Percentiles rank a stretch among this genome's conserved stretches.
Conservation (phyloP, 2,329 filamentous ascomycete species). For the Hawksworthiomyces lignivorus region DNA sequence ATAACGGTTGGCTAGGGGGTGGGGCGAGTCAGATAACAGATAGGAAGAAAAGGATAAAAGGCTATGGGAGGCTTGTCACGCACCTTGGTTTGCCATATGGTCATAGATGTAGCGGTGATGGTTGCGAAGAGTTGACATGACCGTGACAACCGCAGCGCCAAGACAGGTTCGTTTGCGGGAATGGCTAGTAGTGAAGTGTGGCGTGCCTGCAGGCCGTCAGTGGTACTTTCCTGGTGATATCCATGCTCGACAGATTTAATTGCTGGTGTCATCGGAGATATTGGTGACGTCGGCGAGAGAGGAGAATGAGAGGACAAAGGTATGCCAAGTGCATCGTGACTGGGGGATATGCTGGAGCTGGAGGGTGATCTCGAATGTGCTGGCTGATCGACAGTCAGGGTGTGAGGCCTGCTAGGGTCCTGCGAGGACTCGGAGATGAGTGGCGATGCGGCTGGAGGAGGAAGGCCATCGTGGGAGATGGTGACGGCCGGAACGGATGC, state of each 20-base stretch:
- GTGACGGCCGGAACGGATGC: slow-evolving; percentile 41
- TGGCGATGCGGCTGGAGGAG: slow-evolving; percentile 22
- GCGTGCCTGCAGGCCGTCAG: slow-evolving; percentile 20
- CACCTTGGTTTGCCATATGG: slow-evolving; percentile 96
- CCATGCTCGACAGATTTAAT: slow-evolving; percentile 54
- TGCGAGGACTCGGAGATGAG: not conserved
- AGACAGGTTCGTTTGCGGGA: slow-evolving; percentile 54
- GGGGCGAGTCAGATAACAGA: too few species aligned
- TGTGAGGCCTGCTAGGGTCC: slow-evolving; percentile 19
- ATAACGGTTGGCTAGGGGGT: slow-evolving; percentile 70
- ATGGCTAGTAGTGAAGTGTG: slow-evolving; percentile 20
- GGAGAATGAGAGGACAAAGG: slow-evolving; percentile 26
- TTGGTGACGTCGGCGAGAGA: slow-evolving; percentile 37
- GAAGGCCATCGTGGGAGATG: slow-evolving; percentile 54
- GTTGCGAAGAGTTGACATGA: slow-evolving; percentile 78
- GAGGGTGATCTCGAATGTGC: slow-evolving; percentile 16
- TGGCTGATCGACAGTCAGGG: slow-evolving; percentile 1
- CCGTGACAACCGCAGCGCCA: slow-evolving; percentile 69
- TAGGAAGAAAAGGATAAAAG: slow-evolving; percentile 2
- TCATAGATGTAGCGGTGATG: slow-evolving; percentile 76
- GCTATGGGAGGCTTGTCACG: slow-evolving; percentile 13
- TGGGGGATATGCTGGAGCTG: slow-evolving; percentile 18
- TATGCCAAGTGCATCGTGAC: slow-evolving; percentile 27
- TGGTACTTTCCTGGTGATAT: slow-evolving; percentile 27
- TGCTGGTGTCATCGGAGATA: slow-evolving; percentile 49